Evolutionary conservation across 345 rosid species (phyloP).

Genomic region (Euclidium syriacum): DNA sequence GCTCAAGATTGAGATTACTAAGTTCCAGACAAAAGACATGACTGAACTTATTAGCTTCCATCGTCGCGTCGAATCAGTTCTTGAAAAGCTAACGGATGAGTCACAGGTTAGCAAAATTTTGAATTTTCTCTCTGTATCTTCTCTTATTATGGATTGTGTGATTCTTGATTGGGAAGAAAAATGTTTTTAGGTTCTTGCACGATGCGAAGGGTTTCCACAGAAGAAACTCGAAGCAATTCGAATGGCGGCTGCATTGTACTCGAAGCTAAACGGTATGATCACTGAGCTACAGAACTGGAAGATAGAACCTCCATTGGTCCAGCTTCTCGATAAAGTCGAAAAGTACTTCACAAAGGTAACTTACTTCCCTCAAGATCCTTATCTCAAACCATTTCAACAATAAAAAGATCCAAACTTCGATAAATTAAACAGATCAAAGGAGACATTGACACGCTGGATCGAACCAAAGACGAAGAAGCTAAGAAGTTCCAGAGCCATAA

Average conservation of each 20-base stretch:
- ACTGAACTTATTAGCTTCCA: constrained; percentile 65
- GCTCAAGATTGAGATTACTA: constrained; percentile 46
- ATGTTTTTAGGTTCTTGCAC: constrained; percentile 60
- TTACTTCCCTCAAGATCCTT: neutral
- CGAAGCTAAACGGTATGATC: constrained; percentile 46
- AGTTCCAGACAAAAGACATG: constrained; percentile 81
- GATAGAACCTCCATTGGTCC: constrained; percentile 52
- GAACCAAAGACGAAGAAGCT: constrained; percentile 75
- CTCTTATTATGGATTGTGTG: too few relatives aligned
- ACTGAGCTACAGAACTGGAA: constrained; percentile 64
- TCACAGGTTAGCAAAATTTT: constrained; percentile 50
- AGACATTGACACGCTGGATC: constrained; percentile 66
- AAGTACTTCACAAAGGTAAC: constrained; percentile 75
- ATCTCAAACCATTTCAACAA: neutral
- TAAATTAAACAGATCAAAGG: constrained; percentile 51
- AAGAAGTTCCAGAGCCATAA: constrained; percentile 72
- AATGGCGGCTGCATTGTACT: constrained; percentile 58
- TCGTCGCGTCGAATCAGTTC: constrained; percentile 63
- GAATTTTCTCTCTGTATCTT: neutral
- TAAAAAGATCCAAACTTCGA: neutral
- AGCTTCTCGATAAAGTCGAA: constrained; percentile 75
- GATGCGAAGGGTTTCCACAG: constrained; percentile 86
- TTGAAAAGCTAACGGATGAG: constrained; percentile 84
- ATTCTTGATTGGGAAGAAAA: neutral
- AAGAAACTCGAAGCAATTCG: constrained; percentile 84